These are phyloP conservation scores for Picocystis sp. DNA, from an alignment of 163 green algal genomes.

Conservation along the genomic window DNA sequence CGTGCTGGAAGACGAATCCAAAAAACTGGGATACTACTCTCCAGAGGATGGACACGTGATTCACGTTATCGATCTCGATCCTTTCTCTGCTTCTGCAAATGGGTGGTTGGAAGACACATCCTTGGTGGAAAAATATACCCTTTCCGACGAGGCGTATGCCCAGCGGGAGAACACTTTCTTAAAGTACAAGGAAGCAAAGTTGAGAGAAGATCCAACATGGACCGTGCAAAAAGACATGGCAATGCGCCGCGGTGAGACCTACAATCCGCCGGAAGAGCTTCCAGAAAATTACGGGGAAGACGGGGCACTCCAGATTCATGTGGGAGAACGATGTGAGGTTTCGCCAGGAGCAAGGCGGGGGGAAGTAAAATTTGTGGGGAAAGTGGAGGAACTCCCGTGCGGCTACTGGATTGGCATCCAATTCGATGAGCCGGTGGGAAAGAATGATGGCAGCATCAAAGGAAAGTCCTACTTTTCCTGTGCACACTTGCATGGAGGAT, in stretches of 20 bases:
- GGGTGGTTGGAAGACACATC: conserved; percentile 91
- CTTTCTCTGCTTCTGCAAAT: conserved; percentile 53
- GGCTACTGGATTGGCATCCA: conserved; percentile 87
- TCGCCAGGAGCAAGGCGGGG: conserved; percentile 67
- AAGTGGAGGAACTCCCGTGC: conserved; percentile 49
- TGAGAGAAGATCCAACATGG: conserved; percentile 64
- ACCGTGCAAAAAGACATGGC: conserved; percentile 70
- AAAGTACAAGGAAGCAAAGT: conserved; percentile 53
- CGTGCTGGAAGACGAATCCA: conserved; percentile 34
- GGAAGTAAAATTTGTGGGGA: conserved; percentile 56
- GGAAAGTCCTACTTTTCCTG: conserved; percentile 53
- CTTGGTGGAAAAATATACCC: conserved; percentile 60
- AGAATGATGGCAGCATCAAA: conserved; percentile 73
- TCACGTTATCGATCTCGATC: conserved; percentile 80
- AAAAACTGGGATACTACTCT: conserved; percentile 83
- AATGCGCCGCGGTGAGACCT: conserved; percentile 25
- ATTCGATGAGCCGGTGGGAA: conserved; percentile 92
- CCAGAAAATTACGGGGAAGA: conserved; percentile 16
- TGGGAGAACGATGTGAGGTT: conserved; percentile 66
- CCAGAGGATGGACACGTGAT: conserved; percentile 65
- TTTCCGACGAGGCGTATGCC: conserved; percentile 86
- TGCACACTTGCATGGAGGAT: conserved; percentile 42
- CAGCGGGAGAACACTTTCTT: conserved; percentile 73
- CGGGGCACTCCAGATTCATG: conserved; percentile 7
- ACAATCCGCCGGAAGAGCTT: conserved; percentile 17